Evolutionary conservation across 257 asterid species (phyloP).

Genomic region (Plantago elongata): DNA sequence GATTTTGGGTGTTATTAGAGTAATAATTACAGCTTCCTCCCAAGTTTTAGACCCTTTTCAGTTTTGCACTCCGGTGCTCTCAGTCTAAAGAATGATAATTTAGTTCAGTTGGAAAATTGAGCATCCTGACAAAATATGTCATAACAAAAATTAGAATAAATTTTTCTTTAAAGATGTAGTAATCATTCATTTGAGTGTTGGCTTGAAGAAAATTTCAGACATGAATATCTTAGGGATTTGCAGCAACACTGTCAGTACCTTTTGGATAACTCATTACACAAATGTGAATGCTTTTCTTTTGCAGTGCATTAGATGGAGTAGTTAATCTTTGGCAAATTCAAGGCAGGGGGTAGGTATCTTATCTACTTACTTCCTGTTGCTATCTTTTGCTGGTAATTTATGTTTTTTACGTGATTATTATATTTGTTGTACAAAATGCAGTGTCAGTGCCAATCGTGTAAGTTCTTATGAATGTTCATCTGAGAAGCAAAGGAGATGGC

Average conservation of each 20-base stretch:
- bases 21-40: too few relatives aligned
- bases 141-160: neutral
- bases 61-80: too few relatives aligned
- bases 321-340: constrained; percentile 88
- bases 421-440: constrained; percentile 36
- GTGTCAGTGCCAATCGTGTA: constrained; percentile 61
- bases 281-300: constrained; percentile 20
- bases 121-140: neutral
- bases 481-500: constrained; percentile 80
- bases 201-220: neutral
- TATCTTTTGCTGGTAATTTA: neutral
- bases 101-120: too few relatives aligned
- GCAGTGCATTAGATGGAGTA: constrained; percentile 92
- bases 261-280: constrained; percentile 12
- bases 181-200: neutral
- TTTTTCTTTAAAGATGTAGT: neutral
- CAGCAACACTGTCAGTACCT: neutral
- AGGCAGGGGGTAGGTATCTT: constrained; percentile 61
- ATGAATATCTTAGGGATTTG: constrained; percentile 5
- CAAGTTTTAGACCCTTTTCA: too few relatives aligned
- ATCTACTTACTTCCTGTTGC: neutral
- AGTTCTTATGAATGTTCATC: constrained; percentile 68
- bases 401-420: constrained; percentile 22
- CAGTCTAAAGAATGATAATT: too few relatives aligned
- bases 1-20: too few relatives aligned